Conservation (phyloP, 2,329 filamentous ascomycete genomes). For the Fusarium neocosmosporiellum region DNA sequence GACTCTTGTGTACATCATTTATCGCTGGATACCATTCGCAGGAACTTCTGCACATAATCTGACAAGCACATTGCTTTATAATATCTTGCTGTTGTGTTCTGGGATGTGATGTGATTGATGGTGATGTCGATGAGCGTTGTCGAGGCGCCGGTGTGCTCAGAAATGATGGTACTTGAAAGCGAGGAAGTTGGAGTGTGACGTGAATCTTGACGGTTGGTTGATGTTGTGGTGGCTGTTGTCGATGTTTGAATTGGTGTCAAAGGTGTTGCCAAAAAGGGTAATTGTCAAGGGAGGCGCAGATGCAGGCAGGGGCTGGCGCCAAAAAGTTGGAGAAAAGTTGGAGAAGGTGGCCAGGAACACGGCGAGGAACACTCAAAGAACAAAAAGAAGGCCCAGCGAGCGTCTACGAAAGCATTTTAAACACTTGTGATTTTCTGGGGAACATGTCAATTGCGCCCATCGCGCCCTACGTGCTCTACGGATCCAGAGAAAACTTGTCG, state of each 20-base stretch:
- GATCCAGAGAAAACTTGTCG: slow-evolving; percentile 12
- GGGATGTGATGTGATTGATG: not conserved
- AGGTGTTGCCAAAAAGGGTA: not conserved
- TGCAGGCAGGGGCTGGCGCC: not conserved
- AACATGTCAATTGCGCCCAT: slow-evolving; percentile 18
- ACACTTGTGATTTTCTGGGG: not conserved
- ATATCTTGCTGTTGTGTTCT: not conserved
- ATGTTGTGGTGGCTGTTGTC: not conserved
- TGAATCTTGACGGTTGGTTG: not conserved
- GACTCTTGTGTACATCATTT: slow-evolving; percentile 35
- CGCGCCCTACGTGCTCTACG: slow-evolving; percentile 11
- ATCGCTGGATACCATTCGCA: slow-evolving; percentile 39
- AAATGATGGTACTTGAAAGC: not conserved
- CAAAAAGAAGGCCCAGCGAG: not conserved
- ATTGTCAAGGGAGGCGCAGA: not conserved
- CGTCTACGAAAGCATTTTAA: slow-evolving; percentile 5
- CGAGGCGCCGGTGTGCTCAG: too few species aligned
- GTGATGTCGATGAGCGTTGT: not conserved
- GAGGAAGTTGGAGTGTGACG: not conserved
- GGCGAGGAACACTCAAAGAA: not conserved
- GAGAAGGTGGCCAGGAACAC: not conserved
- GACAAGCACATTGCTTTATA: not conserved
- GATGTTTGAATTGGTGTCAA: not conserved
- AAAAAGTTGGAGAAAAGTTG: slow-evolving; percentile 7
- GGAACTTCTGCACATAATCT: slow-evolving; percentile 8